phyloP scores from a whole-genome alignment of 768 basidiomycete species.

The Termitomyces titanicus region DNA sequence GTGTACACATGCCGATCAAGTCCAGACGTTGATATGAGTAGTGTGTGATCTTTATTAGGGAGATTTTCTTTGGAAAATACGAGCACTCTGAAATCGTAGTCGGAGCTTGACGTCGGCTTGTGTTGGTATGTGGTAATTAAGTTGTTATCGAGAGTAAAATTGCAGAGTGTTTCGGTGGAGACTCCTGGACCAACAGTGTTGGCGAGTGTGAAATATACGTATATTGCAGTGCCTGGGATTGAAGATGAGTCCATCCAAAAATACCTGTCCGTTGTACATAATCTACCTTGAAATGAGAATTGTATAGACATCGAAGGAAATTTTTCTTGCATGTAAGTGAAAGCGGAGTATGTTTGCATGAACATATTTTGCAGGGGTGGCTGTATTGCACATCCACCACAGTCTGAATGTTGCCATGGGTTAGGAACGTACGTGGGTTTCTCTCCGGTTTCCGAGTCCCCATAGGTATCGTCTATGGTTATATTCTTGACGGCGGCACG shows the following conservation, averaged over 20 bases:
- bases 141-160: conserved; percentile 31
- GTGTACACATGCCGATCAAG: conserved; percentile 26
- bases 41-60: conserved; percentile 24
- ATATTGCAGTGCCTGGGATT: conserved; percentile 30
- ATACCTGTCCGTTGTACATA: background rate
- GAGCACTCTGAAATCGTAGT: conserved; percentile 27
- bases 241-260: background rate
- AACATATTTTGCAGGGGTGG: conserved; percentile 8
- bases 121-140: conserved; percentile 20
- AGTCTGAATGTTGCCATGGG: conserved; percentile 17
- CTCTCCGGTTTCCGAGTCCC: conserved; percentile 16
- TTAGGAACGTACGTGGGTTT: conserved; percentile 16
- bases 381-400: conserved; percentile 11
- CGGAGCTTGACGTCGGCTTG: conserved; percentile 18
- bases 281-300: conserved; percentile 14
- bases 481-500: conserved; percentile 6
- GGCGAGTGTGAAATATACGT: conserved; percentile 34
- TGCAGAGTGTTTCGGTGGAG: conserved; percentile 21
- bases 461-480: conserved; percentile 22
- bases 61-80: conserved; percentile 27
- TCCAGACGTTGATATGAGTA: conserved; percentile 30
- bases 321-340: conserved; percentile 13
- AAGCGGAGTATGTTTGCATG: conserved; percentile 17
- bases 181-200: conserved; percentile 19
- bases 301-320: conserved; percentile 11